A percentile compares a stretch with the other conserved stretches of the same genome.
Evolutionary conservation across 805 yeast species (phyloP).

Genomic region (Candida gorgasii): DNA sequence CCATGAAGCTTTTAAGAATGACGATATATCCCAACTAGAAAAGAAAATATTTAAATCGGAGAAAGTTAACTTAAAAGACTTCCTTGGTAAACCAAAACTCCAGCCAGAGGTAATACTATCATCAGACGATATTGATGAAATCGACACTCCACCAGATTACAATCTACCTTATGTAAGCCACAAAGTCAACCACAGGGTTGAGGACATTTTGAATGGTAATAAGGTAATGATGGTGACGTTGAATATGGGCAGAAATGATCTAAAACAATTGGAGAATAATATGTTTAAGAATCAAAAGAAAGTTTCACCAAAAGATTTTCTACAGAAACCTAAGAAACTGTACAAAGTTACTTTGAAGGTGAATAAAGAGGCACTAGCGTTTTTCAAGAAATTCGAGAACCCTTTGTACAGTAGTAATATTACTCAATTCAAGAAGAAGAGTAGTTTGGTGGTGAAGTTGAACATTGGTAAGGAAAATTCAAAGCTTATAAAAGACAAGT

Average conservation of each 20-base stretch:
- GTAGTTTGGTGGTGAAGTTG: constrained; percentile 7
- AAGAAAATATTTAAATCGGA: constrained; percentile 8
- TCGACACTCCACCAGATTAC: neutral
- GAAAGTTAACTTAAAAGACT: constrained; percentile 10
- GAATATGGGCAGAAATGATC: neutral
- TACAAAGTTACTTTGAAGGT: constrained; percentile 25
- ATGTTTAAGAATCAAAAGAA: constrained; percentile 21
- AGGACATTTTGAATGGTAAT: neutral
- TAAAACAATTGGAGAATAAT: constrained; percentile 20
- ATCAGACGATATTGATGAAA: constrained; percentile 6
- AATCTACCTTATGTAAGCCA: neutral
- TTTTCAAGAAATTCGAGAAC: constrained; percentile 26
- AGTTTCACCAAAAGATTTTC: constrained; percentile 42
- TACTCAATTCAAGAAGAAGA: constrained; percentile 6
- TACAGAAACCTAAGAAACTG: constrained; percentile 18
- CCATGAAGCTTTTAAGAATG: neutral
- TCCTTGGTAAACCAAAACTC: constrained; percentile 8
- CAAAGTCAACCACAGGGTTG: neutral
- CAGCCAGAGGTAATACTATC: neutral
- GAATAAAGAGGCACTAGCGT: constrained; percentile 23
- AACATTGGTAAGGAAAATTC: constrained; percentile 9
- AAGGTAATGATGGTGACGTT: constrained; percentile 6
- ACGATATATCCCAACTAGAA: constrained; percentile 7
- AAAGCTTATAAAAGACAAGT: constrained; percentile 1
- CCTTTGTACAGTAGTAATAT: constrained; percentile 32